Conservation (phyloP, 1,139 yeast genomes). For the Torulaspora globosa region DNA sequence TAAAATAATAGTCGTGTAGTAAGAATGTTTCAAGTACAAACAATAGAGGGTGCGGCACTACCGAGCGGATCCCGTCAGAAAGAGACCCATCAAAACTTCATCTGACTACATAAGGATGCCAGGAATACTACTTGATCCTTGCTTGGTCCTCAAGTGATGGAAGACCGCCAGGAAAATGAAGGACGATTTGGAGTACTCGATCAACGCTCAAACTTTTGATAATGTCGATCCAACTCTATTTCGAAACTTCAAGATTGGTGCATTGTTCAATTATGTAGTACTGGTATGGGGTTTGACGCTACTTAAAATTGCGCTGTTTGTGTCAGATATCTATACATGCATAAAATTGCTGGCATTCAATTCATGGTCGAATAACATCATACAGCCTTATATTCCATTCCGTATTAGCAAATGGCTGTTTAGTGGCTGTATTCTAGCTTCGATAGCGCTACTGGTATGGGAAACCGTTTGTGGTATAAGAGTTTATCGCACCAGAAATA, state of each 20-base stretch:
- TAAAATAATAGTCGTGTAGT: not conserved
- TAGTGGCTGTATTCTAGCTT: constrained; percentile 78
- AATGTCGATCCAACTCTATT: constrained; percentile 46
- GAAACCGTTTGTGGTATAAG: constrained; percentile 59
- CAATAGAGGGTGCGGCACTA: not conserved
- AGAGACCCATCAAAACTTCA: not conserved
- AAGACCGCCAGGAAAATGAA: constrained; percentile 17
- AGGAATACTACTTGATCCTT: not conserved
- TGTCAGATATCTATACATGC: constrained; percentile 76
- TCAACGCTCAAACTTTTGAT: constrained; percentile 37
- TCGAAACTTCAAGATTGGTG: constrained; percentile 50
- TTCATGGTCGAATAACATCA: constrained; percentile 60
- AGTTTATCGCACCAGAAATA: constrained; percentile 56
- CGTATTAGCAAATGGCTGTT: constrained; percentile 74
- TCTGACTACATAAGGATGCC: not conserved
- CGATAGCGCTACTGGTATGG: constrained; percentile 55
- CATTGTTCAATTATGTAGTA: constrained; percentile 51
- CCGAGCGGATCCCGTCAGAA: not conserved
- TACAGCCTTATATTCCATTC: constrained; percentile 54
- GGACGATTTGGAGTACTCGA: constrained; percentile 28
- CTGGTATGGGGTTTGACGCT: constrained; percentile 48
- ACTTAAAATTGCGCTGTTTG: constrained; percentile 57
- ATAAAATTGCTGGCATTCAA: constrained; percentile 69
- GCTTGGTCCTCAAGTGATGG: not conserved
- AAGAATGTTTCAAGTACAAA: constrained; percentile 4